Base-by-base conservation (phyloP, 257 asterid species). In the Nicotiana knightiana region DNA sequence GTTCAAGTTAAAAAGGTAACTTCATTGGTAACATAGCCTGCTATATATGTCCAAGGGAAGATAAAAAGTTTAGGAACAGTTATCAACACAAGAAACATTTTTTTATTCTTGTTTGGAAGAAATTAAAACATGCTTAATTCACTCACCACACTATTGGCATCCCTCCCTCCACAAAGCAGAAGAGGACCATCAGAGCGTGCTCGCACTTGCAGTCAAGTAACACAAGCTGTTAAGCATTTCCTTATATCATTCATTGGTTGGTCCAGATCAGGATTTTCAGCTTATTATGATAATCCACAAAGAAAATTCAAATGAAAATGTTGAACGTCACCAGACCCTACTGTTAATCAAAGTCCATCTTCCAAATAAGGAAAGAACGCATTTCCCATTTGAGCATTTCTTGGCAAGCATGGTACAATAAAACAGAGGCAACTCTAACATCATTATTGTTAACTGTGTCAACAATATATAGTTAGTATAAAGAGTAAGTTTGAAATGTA, bases 111-210 rank as follows among this genome's bases (percentile, higher is more conserved):
- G 32, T 55, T 84, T 8, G 79, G 81, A 1, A 76, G 28, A 77
- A 64, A 21, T 21, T 21, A 21, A 21, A 75, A 67, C 79, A 30
- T 64, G 81, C 58, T 75, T 21, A 21, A 21, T 21, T 21, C 63
- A 88, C 97, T 88, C 85, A 96, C 99, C 99, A 96, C 99, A 85
- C 98, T 96, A 80, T 90, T 94, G 13, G 97, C 97, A 85, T 96
- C 99, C 94, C 99, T 93, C 86, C 99, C 99, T 77, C 99, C 99
- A 84, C 99, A 96, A 35, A 96, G 98, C 85, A 96, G 91, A 87
- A 96, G 98, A 89, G 94, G 98, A 81, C 99, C 99, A 90, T 96
- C 99, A 68, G 99, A 94, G 79, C 99, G 97, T 55, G 99, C 99
- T 96, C 73, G 99, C 98, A 68, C 98, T 96, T 30, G 99, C 98